These are phyloP conservation scores for Alnus rubra DNA, from an alignment of 306 rosid genomes.

Conservation along the genomic window DNA sequence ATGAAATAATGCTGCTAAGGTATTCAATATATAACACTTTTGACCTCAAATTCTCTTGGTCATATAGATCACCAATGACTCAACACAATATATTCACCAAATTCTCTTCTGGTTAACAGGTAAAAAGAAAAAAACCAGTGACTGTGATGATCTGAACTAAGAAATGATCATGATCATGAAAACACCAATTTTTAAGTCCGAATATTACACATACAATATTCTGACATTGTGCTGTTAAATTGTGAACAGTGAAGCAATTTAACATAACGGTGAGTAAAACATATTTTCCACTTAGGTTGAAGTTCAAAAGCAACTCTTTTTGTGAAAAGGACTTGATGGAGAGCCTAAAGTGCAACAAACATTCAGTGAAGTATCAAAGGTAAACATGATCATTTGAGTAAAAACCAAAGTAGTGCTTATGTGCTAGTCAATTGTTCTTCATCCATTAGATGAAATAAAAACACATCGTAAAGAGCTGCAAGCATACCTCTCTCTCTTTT, in stretches of 20 bases:
- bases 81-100: neutral
- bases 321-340: neutral
- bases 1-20: neutral
- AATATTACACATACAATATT: neutral
- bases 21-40: neutral
- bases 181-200: neutral
- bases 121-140: neutral
- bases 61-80: neutral
- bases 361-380: neutral
- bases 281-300: neutral
- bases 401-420: neutral
- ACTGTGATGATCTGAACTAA: neutral
- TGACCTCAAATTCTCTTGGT: neutral
- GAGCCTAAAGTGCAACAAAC: neutral
- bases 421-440: neutral
- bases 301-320: neutral
- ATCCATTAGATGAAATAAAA: slow-evolving; percentile 5
- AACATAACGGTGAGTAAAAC: neutral
- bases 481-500: slow-evolving; percentile 90
- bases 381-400: neutral
- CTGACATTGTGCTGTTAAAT: neutral
- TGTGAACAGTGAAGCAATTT: neutral
- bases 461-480: slow-evolving; percentile 15
- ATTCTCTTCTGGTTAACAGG: neutral
- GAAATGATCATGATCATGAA: neutral